phyloP scores from a whole-genome alignment of 208 protist species.

The Acanthamoeba divionensis region DNA sequence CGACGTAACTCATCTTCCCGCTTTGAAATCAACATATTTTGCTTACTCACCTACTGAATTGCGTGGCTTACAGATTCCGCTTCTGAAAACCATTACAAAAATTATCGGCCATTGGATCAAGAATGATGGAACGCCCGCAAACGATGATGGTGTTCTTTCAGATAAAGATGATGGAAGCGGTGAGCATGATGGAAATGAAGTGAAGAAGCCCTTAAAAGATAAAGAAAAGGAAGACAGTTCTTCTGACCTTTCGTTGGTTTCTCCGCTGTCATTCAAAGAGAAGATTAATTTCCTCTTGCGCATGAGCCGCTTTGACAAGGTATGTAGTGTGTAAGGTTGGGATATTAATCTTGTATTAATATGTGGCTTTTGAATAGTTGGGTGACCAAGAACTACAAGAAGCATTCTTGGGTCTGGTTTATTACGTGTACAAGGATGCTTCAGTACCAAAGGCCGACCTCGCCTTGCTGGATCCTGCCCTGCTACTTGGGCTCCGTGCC shows the following conservation, averaged over 20 bases:
- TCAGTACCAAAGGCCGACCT: background rate
- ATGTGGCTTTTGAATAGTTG: background rate
- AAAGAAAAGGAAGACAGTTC: background rate
- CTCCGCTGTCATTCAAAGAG: background rate
- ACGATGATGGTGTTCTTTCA: background rate
- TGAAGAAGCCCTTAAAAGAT: background rate
- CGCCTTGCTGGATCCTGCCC: background rate
- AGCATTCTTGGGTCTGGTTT: background rate
- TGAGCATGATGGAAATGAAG: background rate
- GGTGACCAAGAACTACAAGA: background rate
- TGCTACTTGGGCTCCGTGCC: background rate
- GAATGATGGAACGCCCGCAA: background rate
- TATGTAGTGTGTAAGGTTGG: background rate
- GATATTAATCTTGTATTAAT: background rate
- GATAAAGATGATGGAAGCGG: background rate
- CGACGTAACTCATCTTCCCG: background rate
- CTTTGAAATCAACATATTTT: background rate
- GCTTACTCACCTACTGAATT: background rate
- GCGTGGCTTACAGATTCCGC: background rate
- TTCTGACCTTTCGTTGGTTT: background rate
- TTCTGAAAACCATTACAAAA: background rate
- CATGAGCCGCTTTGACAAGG: slow-evolving; percentile 32
- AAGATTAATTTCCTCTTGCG: slow-evolving; percentile 25
- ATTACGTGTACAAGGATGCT: background rate
- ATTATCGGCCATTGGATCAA: slow-evolving; percentile 4